Conservation (phyloP, 2,329 filamentous ascomycete genomes). For the Fusarium mexicanum region DNA sequence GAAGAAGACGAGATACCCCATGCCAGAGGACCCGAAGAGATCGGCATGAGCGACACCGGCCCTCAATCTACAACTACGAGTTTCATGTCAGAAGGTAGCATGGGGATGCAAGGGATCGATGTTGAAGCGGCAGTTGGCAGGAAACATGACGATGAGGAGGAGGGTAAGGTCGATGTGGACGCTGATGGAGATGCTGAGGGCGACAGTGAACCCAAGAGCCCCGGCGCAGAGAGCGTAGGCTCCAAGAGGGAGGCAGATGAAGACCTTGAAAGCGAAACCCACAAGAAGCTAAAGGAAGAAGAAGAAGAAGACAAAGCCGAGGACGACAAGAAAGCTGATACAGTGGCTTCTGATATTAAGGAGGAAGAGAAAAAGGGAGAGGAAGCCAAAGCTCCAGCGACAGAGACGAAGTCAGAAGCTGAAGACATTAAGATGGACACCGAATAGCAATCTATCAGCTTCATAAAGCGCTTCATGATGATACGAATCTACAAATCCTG, state of each 20-base stretch:
- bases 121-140: slow-evolving; percentile 70
- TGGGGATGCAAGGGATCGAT: slow-evolving; percentile 66
- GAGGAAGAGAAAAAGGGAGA: neutral
- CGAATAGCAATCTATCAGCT: slow-evolving; percentile 25
- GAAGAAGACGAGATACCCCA: slow-evolving; percentile 74
- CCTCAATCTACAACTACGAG: slow-evolving; percentile 65
- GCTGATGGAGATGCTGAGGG: slow-evolving; percentile 36
- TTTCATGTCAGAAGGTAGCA: slow-evolving; percentile 51
- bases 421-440: slow-evolving; percentile 41
- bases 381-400: slow-evolving; percentile 17
- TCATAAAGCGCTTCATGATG: neutral
- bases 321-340: slow-evolving; percentile 52
- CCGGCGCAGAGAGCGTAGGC: slow-evolving; percentile 48
- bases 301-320: slow-evolving; percentile 45
- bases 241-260: slow-evolving; percentile 67
- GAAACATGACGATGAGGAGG: slow-evolving; percentile 50
- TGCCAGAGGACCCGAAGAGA: slow-evolving; percentile 83
- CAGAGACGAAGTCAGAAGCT: slow-evolving; percentile 37
- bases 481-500: slow-evolving; percentile 14
- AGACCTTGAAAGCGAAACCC: slow-evolving; percentile 51
- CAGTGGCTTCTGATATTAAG: slow-evolving; percentile 4
- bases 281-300: slow-evolving; percentile 63
- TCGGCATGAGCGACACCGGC: slow-evolving; percentile 88
- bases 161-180: slow-evolving; percentile 29
- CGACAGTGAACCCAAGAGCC: slow-evolving; percentile 44